phyloP scores from a whole-genome alignment of 306 rosid genomes.

The Pyrus communis region DNA sequence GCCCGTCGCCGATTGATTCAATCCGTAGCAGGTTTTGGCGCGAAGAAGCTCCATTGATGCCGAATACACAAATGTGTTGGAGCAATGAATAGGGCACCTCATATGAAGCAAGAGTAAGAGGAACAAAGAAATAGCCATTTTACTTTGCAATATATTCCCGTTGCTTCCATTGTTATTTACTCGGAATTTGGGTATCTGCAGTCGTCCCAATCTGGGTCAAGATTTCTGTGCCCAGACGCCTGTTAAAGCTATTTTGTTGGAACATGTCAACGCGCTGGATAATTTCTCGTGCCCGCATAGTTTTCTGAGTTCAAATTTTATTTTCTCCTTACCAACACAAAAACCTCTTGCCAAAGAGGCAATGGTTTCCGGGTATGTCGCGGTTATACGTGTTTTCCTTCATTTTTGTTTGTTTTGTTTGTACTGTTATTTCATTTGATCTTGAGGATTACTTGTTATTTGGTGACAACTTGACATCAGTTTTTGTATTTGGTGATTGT shows the following conservation, averaged over 20 bases:
- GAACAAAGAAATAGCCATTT: background rate
- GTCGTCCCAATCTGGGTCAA: conserved; percentile 23
- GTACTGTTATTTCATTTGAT: background rate
- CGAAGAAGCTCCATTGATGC: background rate
- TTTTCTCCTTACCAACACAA: conserved; percentile 50
- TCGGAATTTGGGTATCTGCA: background rate
- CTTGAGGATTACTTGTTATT: background rate
- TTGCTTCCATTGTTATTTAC: background rate
- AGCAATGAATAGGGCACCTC: conserved; percentile 15
- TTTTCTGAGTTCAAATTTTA: conserved; percentile 54
- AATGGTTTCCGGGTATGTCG: background rate
- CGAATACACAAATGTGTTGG: conserved; percentile 1
- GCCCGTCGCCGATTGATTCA: background rate
- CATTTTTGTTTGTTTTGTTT: background rate
- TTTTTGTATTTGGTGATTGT: background rate
- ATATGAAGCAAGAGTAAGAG: conserved; percentile 35
- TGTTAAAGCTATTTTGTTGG: conserved; percentile 54
- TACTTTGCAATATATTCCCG: background rate
- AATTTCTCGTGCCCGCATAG: conserved; percentile 51
- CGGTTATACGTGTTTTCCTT: background rate
- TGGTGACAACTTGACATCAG: background rate
- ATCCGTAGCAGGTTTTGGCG: background rate
- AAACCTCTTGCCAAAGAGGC: conserved; percentile 29
- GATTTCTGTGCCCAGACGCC: conserved; percentile 14
- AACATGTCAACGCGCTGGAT: conserved; percentile 50